A percentile compares a stretch with the other conserved stretches of the same genome.
phyloP scores from a whole-genome alignment of 2,329 filamentous ascomycete species.

The Capronia epimyces region DNA sequence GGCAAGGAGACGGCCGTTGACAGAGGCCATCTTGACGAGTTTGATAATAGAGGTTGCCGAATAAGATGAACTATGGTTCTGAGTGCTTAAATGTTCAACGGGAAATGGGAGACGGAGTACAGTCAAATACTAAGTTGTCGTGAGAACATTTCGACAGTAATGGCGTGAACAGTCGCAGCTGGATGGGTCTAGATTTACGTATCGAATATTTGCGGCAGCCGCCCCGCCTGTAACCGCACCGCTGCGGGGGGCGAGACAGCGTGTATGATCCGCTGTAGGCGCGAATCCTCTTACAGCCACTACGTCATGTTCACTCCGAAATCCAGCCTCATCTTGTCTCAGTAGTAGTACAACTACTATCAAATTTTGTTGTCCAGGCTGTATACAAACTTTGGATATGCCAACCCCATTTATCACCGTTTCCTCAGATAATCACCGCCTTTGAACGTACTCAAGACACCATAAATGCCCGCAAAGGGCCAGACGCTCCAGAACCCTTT shows the following conservation, averaged over 20 bases:
- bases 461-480: constrained; percentile 26
- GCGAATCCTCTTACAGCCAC: no score
- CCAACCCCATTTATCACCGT: constrained; percentile 21
- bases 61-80: neutral
- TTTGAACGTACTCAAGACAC: constrained; percentile 23
- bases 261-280: no score
- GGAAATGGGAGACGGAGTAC: neutral
- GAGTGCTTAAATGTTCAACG: neutral
- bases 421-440: constrained; percentile 28
- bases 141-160: neutral
- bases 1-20: constrained; percentile 11
- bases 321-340: no score
- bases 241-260: neutral
- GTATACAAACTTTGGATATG: neutral
- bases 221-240: constrained; percentile 2
- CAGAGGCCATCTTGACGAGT: constrained; percentile 7
- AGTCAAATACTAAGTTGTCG: neutral
- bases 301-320: no score
- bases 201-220: neutral
- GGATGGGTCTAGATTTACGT: no score
- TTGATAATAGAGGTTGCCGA: neutral
- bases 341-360: no score
- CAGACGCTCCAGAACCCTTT: constrained; percentile 26
- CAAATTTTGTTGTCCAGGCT: neutral
- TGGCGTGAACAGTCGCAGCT: neutral